A percentile compares a stretch with the other conserved stretches of the same genome.
phyloP scores from a whole-genome alignment of 768 basidiomycete genomes.

The Lentinula sp. region DNA sequence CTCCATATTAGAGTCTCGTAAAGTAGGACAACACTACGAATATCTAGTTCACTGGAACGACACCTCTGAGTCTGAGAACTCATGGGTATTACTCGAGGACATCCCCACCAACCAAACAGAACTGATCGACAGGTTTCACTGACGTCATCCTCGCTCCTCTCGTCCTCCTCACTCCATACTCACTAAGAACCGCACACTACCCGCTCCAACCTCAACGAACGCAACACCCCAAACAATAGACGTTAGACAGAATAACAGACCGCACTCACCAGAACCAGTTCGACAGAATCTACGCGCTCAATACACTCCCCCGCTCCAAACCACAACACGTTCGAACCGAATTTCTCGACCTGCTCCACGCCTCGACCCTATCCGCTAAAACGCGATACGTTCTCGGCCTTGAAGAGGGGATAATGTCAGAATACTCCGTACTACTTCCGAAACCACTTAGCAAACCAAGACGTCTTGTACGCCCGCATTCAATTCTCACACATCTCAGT shows the following conservation, averaged over 20 bases:
- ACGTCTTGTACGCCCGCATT: too few species aligned
- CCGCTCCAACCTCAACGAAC: too few species aligned
- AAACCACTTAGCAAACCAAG: too few species aligned
- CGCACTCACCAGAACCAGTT: too few species aligned
- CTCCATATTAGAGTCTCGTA: background rate
- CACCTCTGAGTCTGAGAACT: background rate
- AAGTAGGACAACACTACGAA: slow-evolving; percentile 6
- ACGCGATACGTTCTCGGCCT: too few species aligned
- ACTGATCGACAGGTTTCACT: background rate
- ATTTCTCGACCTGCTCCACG: slow-evolving; percentile 3
- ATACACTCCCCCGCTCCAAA: background rate
- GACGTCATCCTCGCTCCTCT: background rate
- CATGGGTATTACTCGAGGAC: slow-evolving; percentile 5
- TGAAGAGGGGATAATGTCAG: too few species aligned
- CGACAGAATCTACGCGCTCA: too few species aligned
- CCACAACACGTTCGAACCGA: slow-evolving; percentile 7
- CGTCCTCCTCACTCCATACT: background rate
- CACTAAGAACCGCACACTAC: too few species aligned
- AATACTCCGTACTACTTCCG: too few species aligned
- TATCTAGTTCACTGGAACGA: slow-evolving; percentile 7
- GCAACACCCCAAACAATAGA: too few species aligned
- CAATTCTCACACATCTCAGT: too few species aligned
- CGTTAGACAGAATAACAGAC: too few species aligned
- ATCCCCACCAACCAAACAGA: slow-evolving; percentile 1
- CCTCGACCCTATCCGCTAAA: background rate